Evolutionary conservation across 768 basidiomycete genomes (phyloP).

Genomic region (Suillus plorans): DNA sequence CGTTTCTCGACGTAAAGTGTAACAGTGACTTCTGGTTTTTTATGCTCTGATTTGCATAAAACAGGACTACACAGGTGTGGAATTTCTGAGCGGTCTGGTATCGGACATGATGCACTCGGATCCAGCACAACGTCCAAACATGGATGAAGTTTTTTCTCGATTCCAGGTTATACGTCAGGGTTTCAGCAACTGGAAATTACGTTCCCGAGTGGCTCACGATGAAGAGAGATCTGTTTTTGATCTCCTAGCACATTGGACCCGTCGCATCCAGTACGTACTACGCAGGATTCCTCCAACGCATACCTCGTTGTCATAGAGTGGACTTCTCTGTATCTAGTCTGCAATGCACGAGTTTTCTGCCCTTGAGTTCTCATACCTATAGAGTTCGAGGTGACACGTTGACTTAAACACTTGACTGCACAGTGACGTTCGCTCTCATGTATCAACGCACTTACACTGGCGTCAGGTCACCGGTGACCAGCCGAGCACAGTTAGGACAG

Average conservation of each 20-base stretch:
- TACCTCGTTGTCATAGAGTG: neutral
- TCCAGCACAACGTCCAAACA: conserved; percentile 31
- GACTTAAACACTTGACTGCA: neutral
- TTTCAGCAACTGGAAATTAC: conserved; percentile 19
- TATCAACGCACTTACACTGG: too few species aligned
- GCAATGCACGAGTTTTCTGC: neutral
- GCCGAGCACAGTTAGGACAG: too few species aligned
- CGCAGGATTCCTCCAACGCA: conserved; percentile 14
- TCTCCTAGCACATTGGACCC: conserved; percentile 17
- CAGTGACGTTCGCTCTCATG: neutral
- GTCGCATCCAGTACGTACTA: conserved; percentile 11
- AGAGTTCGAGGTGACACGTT: neutral
- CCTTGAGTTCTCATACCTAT: neutral
- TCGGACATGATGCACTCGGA: conserved; percentile 35
- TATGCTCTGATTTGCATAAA: neutral
- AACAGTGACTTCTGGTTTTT: neutral
- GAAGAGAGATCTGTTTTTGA: conserved; percentile 8
- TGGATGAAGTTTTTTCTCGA: conserved; percentile 23
- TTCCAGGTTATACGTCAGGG: conserved; percentile 16
- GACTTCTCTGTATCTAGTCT: neutral
- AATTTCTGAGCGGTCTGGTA: conserved; percentile 30
- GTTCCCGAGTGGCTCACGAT: conserved; percentile 27
- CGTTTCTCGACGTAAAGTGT: conserved; percentile 32
- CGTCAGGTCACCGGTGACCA: too few species aligned
- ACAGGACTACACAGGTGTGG: neutral